Evolutionary conservation across 225 moss, liverwort and hornwort genomes (phyloP), one percentile per base, ranked within the genome.

Genomic region (Pleurozium schreberi): DNA sequence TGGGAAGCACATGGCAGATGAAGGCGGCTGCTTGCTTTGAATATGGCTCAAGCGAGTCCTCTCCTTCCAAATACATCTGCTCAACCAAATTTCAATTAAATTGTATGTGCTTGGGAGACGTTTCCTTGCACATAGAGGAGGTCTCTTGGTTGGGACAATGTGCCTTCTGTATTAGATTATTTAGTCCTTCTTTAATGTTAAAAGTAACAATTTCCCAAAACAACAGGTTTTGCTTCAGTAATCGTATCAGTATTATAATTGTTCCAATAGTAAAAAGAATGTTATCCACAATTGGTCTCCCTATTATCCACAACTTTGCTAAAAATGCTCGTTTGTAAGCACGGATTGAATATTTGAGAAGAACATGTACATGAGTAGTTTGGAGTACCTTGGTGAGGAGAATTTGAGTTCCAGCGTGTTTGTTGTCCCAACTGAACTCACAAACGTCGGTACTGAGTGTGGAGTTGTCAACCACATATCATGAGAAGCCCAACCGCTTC

Each of bases 401-500:
- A 61, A 97, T 94, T 88, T 95, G 96, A 60, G 95, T 93, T 63
- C 96, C 98, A 76, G 96, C 96, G 43, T 93, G 92, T 91, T 99
- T 99, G 92, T 99, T 97, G 92, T 99, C 98, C 98, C 98, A 99
- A 84, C 94, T 97, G 86, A 97, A 99, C 90, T 97, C 97, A 80
- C 89, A 90, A 60, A 94, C 92, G 45, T 91, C 87, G 59, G 45
- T 84, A 75, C 96, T 87, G 61, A 91, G 89, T 16, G 85, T 86
- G 21, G 91, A 91, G 89, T 99, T 97, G 21, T 92, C 85, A 26
- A 93, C 88, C 58, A 96, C 91, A 78, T 95, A 99, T 16, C 65
- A 9, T 40, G 36, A 77, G 90, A 89, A 92, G 89, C 81, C 49
- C 89, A 89, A 91, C 81, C 90, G 89, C 87, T 90, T 38, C 68